These are phyloP conservation scores for Xylaria curta DNA, from an alignment of 495 filamentous ascomycete genomes.

Conservation along the genomic window DNA sequence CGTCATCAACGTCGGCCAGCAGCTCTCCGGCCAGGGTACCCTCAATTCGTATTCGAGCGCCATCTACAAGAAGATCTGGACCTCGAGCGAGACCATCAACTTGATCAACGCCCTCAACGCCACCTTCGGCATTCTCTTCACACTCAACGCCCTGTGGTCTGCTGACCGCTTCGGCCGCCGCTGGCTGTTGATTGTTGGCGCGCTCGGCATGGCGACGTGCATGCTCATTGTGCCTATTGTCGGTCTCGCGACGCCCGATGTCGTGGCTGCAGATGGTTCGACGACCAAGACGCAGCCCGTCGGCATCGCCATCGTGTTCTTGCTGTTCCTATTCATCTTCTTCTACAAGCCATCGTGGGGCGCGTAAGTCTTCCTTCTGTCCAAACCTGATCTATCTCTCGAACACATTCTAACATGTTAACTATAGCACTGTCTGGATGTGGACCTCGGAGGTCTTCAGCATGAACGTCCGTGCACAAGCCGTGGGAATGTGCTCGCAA, in stretches of 20 bases:
- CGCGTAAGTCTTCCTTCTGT: constrained; percentile 38
- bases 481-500: constrained; percentile 72
- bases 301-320: constrained; percentile 67
- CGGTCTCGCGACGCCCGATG: constrained; percentile 57
- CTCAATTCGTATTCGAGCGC: constrained; percentile 69
- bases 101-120: constrained; percentile 72
- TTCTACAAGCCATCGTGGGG: constrained; percentile 76
- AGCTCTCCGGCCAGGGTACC: constrained; percentile 66
- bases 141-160: constrained; percentile 68
- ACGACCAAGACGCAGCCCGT: constrained; percentile 59
- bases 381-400: not conserved
- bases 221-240: constrained; percentile 69
- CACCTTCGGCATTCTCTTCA: constrained; percentile 60
- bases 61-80: constrained; percentile 70
- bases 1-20: constrained; percentile 66
- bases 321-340: constrained; percentile 69
- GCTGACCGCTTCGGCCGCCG: constrained; percentile 62
- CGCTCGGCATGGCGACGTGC: constrained; percentile 54
- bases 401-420: not conserved
- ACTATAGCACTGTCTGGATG: constrained; percentile 61
- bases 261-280: constrained; percentile 42
- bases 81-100: constrained; percentile 57
- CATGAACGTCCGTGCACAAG: constrained; percentile 71
- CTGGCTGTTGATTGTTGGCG: constrained; percentile 57
- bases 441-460: constrained; percentile 70